phyloP scores from a whole-genome alignment of 2,329 filamentous ascomycete genomes.

The Claviceps pazoutovae region DNA sequence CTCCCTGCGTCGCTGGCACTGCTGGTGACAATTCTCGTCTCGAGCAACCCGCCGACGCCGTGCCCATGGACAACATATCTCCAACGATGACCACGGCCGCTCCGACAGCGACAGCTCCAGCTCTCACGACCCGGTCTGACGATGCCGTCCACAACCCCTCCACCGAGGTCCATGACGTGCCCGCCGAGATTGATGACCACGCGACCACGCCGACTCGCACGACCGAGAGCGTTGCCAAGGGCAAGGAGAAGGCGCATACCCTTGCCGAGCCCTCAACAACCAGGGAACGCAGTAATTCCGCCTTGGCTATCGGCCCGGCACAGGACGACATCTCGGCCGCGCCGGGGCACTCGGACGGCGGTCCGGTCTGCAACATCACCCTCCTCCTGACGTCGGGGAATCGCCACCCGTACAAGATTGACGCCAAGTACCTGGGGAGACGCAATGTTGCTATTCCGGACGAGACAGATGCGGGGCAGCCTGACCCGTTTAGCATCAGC shows the following conservation, averaged over 20 bases:
- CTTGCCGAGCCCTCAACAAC: constrained; percentile 9
- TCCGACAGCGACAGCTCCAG: constrained; percentile 9
- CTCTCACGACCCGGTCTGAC: constrained; percentile 7
- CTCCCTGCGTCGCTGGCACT: constrained; percentile 1
- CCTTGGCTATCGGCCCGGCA: constrained; percentile 29
- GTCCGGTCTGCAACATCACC: constrained; percentile 55
- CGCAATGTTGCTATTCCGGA: constrained; percentile 65
- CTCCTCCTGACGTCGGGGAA: constrained; percentile 70
- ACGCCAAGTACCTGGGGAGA: constrained; percentile 72
- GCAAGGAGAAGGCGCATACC: constrained; percentile 20
- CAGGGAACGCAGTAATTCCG: constrained; percentile 20
- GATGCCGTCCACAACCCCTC: constrained; percentile 9
- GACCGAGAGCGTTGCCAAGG: constrained; percentile 12
- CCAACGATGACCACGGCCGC: constrained; percentile 7
- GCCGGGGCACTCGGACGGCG: constrained; percentile 16
- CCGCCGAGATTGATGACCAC: constrained; percentile 4
- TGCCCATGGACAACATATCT: constrained; percentile 22
- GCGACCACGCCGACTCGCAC: not conserved
- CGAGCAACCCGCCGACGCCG: constrained; percentile 22
- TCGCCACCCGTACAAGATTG: constrained; percentile 79
- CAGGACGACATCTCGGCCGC: constrained; percentile 27
- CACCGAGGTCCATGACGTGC: constrained; percentile 3
- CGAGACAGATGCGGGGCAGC: constrained; percentile 39
- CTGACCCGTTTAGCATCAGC: constrained; percentile 78
- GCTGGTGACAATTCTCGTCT: constrained; percentile 16